These are phyloP conservation scores for Ceratocystis cubensis DNA, from an alignment of 2,329 filamentous ascomycete genomes.

Conservation along the genomic window DNA sequence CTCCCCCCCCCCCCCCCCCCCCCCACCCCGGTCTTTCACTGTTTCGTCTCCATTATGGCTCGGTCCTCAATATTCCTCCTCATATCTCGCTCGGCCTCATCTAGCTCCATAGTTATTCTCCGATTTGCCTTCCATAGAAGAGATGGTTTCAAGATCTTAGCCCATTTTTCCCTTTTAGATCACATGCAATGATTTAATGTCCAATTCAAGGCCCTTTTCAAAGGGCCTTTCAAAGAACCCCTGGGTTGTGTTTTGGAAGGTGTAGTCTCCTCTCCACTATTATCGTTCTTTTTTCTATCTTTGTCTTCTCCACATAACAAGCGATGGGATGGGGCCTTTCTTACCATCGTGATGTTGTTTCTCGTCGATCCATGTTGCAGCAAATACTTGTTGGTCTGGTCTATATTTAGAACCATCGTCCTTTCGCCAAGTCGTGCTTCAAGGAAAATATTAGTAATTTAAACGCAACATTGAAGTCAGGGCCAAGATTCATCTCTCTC, in stretches of 20 bases:
- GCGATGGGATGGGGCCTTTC: neutral
- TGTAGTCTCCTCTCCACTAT: neutral
- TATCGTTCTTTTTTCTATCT: neutral
- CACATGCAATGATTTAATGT: neutral
- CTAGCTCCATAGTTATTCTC: neutral
- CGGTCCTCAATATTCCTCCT: constrained; percentile 11
- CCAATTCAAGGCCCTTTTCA: neutral
- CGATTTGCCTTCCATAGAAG: neutral
- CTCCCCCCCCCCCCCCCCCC: neutral
- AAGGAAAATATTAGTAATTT: neutral
- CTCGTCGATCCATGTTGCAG: neutral
- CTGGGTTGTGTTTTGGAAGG: neutral
- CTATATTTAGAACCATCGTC: neutral
- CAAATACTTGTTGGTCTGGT: neutral
- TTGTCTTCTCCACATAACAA: neutral
- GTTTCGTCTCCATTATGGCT: constrained; percentile 6
- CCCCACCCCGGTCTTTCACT: neutral
- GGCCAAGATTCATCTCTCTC: neutral
- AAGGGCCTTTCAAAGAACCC: neutral
- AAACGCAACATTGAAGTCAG: neutral
- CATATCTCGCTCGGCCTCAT: constrained; percentile 14
- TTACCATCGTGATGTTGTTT: neutral
- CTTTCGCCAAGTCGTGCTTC: neutral
- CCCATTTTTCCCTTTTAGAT: constrained; percentile 5
- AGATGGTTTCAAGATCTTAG: constrained; percentile 1